A percentile compares a stretch with the other conserved stretches of the same genome.
Evolutionary conservation across 495 filamentous ascomycete species (phyloP).

Genomic region (Penicillium nucicola): DNA sequence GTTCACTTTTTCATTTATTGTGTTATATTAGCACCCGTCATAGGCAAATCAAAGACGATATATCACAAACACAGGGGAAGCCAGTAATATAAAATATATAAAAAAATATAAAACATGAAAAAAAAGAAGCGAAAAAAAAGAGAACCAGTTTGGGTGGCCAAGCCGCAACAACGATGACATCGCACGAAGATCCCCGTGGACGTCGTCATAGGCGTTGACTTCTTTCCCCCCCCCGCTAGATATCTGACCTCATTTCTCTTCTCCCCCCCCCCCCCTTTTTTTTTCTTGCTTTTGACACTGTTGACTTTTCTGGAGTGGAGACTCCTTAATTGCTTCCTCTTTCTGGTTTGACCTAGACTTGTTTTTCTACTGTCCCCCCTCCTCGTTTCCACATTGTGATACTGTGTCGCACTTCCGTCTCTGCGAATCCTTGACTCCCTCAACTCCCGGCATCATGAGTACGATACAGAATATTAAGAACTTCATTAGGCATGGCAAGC

Average conservation of each 20-base stretch:
- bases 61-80: too few species aligned
- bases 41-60: too few species aligned
- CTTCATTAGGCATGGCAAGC: constrained; percentile 97
- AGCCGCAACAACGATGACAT: constrained; percentile 23
- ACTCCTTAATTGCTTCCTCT: not conserved
- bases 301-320: too few species aligned
- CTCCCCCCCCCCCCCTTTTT: constrained; percentile 71
- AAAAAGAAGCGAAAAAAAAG: too few species aligned
- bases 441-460: constrained; percentile 57
- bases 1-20: too few species aligned
- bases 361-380: constrained; percentile 18
- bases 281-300: constrained; percentile 54
- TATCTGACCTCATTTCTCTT: constrained; percentile 62
- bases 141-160: not conserved
- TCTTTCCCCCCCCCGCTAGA: constrained; percentile 72
- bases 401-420: not conserved
- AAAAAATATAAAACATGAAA: too few species aligned
- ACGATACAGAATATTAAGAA: constrained; percentile 93
- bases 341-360: constrained; percentile 64
- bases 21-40: too few species aligned
- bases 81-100: too few species aligned
- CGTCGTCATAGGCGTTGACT: constrained; percentile 24
- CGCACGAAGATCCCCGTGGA: constrained; percentile 16
- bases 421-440: constrained; percentile 12
- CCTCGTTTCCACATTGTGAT: not conserved